Evolutionary conservation across 2,329 filamentous ascomycete genomes (phyloP).

Genomic region (Apiospora saccharicola): DNA sequence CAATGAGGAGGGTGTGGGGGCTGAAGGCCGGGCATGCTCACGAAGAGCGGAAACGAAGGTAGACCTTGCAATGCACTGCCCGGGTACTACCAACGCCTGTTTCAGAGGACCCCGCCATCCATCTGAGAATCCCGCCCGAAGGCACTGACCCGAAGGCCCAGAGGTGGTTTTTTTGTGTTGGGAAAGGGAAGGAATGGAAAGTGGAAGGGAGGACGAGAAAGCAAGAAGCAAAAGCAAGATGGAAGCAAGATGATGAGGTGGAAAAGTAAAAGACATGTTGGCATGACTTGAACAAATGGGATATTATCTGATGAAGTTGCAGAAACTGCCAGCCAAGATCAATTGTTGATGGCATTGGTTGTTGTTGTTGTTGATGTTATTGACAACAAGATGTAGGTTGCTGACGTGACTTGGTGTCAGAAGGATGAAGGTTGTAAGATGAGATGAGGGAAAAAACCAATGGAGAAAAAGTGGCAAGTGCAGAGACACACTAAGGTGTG

Average conservation of each 20-base stretch:
- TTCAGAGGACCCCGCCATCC: constrained; percentile 20
- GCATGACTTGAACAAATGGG: not conserved
- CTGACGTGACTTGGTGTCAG: not conserved
- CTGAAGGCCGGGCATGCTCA: constrained; percentile 13
- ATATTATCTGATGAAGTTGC: not conserved
- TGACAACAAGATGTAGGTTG: not conserved
- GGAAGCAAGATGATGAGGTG: not conserved
- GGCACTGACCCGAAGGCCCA: constrained; percentile 20
- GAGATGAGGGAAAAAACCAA: too few species aligned
- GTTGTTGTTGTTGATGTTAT: not conserved
- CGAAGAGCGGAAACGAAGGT: constrained; percentile 10
- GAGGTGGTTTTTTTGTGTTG: not conserved
- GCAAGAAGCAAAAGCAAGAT: not conserved
- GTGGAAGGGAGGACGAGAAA: not conserved
- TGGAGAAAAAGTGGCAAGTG: too few species aligned
- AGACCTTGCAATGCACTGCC: constrained; percentile 18
- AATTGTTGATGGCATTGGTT: not conserved
- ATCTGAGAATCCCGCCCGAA: constrained; percentile 6
- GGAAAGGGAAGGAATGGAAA: not conserved
- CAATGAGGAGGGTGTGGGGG: constrained; percentile 11
- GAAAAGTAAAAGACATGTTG: not conserved
- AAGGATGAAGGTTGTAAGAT: not conserved
- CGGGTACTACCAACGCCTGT: not conserved
- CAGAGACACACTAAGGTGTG: too few species aligned
- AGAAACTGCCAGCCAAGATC: not conserved